A percentile compares a stretch with the other conserved stretches of the same genome.
Evolutionary conservation across 805 yeast species (phyloP).

Genomic region (Saccharomyces kudriavzevii): DNA sequence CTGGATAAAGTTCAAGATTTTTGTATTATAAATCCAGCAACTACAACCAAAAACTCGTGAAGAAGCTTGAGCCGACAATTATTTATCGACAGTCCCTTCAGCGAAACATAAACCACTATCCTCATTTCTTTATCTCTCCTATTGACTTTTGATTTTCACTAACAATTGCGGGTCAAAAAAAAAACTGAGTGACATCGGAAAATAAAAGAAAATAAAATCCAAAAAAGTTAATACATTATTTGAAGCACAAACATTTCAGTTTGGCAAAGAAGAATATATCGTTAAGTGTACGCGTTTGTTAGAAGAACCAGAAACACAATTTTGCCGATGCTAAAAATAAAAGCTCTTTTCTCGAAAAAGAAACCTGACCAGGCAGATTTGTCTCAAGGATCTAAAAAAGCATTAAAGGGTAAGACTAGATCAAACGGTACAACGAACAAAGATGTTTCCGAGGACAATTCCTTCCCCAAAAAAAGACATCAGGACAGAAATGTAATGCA

Average conservation of each 20-base stretch:
- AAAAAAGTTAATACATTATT: neutral
- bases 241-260: neutral
- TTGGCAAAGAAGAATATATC: neutral
- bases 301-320: neutral
- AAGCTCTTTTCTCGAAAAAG: neutral
- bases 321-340: neutral
- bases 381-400: neutral
- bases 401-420: neutral
- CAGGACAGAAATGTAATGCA: neutral
- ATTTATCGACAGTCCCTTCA: neutral
- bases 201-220: neutral
- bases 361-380: neutral
- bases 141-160: neutral
- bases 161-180: neutral
- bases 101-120: neutral
- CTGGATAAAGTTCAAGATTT: neutral
- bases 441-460: neutral
- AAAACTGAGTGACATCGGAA: neutral
- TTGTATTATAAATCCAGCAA: neutral
- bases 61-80: neutral
- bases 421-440: neutral
- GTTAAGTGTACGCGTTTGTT: neutral
- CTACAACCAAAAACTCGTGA: neutral
- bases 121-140: neutral
- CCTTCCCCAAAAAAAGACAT: neutral